Evolutionary conservation across 2,329 filamentous ascomycete genomes (phyloP).

Genomic region (Penicillium sp.): DNA sequence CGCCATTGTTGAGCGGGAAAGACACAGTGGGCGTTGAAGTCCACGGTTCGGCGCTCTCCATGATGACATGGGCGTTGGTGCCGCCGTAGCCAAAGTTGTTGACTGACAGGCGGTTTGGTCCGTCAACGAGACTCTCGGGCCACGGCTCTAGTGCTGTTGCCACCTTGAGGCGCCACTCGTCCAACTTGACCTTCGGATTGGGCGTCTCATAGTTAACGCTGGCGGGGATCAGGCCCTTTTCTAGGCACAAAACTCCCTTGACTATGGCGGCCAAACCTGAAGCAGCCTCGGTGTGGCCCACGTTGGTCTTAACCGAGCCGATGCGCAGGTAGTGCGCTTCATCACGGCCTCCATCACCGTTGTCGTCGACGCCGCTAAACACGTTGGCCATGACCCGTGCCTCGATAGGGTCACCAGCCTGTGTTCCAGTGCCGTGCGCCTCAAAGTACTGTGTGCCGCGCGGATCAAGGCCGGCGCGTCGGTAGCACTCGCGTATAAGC

Average conservation of each 20-base stretch:
- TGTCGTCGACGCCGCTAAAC: background rate
- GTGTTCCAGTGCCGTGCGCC: slow-evolving; percentile 10
- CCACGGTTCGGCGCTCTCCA: background rate
- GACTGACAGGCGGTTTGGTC: background rate
- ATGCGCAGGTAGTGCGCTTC: background rate
- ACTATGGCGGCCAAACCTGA: background rate
- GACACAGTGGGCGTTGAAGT: background rate
- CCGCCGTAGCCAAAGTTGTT: background rate
- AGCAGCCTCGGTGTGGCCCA: background rate
- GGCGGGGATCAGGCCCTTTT: background rate
- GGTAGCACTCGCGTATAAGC: slow-evolving; percentile 33
- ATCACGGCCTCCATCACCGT: too few species aligned
- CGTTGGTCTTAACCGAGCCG: background rate
- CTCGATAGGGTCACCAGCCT: background rate
- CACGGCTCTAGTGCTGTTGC: background rate
- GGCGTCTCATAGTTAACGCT: background rate
- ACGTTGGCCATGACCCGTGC: background rate
- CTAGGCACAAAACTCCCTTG: background rate
- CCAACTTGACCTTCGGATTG: background rate
- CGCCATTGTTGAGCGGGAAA: too few species aligned
- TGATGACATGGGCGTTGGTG: background rate
- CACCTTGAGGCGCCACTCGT: background rate
- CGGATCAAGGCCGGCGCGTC: slow-evolving; percentile 3
- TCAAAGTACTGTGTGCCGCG: slow-evolving; percentile 5
- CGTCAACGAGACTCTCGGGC: background rate